phyloP scores from a whole-genome alignment of 441 rosid genomes.

The Populus hybrid region DNA sequence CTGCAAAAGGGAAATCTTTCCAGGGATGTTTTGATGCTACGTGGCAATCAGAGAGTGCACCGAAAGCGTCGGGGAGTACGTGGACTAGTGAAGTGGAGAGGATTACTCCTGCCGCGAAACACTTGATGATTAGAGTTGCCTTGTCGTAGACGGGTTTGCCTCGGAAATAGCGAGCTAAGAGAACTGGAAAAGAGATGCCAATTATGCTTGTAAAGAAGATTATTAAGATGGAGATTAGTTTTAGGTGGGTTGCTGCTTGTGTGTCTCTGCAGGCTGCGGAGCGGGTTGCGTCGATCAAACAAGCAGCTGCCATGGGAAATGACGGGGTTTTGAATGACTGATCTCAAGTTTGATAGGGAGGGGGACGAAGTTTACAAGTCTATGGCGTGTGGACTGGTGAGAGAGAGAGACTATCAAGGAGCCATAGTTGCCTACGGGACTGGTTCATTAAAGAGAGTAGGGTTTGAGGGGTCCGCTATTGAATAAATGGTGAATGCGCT shows the following conservation, averaged over 20 bases:
- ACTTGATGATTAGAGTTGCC: slow-evolving; percentile 61
- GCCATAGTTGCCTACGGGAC: background rate
- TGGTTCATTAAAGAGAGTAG: background rate
- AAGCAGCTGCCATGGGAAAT: slow-evolving; percentile 27
- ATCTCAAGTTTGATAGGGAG: background rate
- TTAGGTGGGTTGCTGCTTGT: slow-evolving; percentile 62
- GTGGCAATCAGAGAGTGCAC: slow-evolving; percentile 64
- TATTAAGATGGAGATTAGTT: slow-evolving; percentile 47
- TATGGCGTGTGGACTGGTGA: background rate
- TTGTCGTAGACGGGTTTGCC: slow-evolving; percentile 77
- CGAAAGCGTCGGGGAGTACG: slow-evolving; percentile 86
- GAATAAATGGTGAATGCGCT: background rate
- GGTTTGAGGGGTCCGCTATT: background rate
- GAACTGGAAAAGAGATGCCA: slow-evolving; percentile 66
- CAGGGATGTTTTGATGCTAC: slow-evolving; percentile 77
- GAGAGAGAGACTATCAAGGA: background rate
- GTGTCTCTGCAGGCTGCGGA: slow-evolving; percentile 56
- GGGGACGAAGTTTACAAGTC: background rate
- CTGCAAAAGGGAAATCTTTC: slow-evolving; percentile 85
- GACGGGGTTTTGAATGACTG: background rate
- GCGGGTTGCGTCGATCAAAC: slow-evolving; percentile 50
- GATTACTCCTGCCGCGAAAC: slow-evolving; percentile 96
- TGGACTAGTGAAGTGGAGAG: slow-evolving; percentile 90
- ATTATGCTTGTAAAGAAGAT: slow-evolving; percentile 70
- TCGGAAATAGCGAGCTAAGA: slow-evolving; percentile 68